Evolutionary conservation across 345 rosid species (phyloP).

Genomic region (Arabidopsis suecica): DNA sequence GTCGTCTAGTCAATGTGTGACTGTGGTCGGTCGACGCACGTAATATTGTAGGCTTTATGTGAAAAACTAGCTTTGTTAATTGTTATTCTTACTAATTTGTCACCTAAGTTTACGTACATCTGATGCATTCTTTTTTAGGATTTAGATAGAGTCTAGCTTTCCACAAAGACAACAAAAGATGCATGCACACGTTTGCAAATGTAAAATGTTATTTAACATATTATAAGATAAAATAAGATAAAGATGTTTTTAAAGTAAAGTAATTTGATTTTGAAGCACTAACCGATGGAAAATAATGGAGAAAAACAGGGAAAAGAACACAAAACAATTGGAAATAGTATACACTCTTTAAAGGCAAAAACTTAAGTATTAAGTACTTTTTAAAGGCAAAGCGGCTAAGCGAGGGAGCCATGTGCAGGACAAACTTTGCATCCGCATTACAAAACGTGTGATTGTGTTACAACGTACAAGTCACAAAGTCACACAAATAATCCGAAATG

Average conservation of each 20-base stretch:
- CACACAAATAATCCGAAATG: constrained; percentile 3
- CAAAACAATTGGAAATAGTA: neutral
- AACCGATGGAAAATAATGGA: constrained; percentile 8
- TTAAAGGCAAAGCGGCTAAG: constrained; percentile 7
- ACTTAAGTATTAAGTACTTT: constrained; percentile 25
- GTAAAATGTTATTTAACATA: neutral
- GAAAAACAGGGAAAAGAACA: constrained; percentile 22
- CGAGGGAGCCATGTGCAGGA: constrained; percentile 36
- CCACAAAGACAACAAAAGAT: neutral
- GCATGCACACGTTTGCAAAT: constrained; percentile 14
- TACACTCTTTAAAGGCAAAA: neutral
- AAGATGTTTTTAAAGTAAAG: constrained; percentile 10
- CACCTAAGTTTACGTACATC: constrained; percentile 31
- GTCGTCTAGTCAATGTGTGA: constrained; percentile 32
- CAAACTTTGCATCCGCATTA: constrained; percentile 30
- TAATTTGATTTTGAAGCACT: constrained; percentile 15
- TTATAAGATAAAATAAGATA: neutral
- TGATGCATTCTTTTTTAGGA: constrained; percentile 10
- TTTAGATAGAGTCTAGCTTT: constrained; percentile 19
- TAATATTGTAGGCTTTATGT: constrained; percentile 27
- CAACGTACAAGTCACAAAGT: neutral
- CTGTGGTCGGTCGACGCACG: constrained; percentile 38
- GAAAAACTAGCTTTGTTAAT: constrained; percentile 11
- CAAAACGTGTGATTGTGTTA: constrained; percentile 29
- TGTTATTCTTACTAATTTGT: constrained; percentile 15